phyloP scores from a whole-genome alignment of 768 basidiomycete genomes.

The Crepidotus variabilis region DNA sequence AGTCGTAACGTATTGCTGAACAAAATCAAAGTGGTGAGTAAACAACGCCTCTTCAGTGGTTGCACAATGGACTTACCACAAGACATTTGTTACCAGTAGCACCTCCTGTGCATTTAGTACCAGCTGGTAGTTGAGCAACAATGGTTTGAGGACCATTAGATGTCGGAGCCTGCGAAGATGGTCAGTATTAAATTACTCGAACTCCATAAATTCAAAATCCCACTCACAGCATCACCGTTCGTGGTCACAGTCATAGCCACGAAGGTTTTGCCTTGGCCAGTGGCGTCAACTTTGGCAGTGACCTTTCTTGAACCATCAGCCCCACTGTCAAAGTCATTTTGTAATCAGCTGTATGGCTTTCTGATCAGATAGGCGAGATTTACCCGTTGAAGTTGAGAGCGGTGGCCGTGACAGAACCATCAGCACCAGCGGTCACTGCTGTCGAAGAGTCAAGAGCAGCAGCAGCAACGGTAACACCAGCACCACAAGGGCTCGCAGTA shows the following conservation, averaged over 20 bases:
- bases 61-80: conserved; percentile 30
- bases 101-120: conserved; percentile 50
- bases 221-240: conserved; percentile 47
- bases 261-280: conserved; percentile 37
- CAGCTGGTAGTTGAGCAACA: conserved; percentile 41
- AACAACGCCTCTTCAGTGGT: too few species aligned
- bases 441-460: conserved; percentile 34
- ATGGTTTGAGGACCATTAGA: conserved; percentile 34
- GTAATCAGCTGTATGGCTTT: background rate
- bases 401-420: conserved; percentile 38
- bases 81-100: conserved; percentile 40
- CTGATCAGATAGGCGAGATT: conserved; percentile 10
- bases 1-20: conserved; percentile 12
- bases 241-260: conserved; percentile 32
- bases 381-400: conserved; percentile 47
- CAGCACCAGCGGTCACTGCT: conserved; percentile 31
- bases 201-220: background rate
- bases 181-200: background rate
- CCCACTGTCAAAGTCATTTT: conserved; percentile 15
- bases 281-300: conserved; percentile 40
- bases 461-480: conserved; percentile 30
- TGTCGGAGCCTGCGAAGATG: conserved; percentile 30
- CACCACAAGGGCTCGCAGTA: conserved; percentile 35
- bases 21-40: background rate
- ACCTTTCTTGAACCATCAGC: conserved; percentile 46